These are phyloP conservation scores for Lachnellula cervina DNA, from an alignment of 2,329 filamentous ascomycete genomes.

Conservation along the genomic window DNA sequence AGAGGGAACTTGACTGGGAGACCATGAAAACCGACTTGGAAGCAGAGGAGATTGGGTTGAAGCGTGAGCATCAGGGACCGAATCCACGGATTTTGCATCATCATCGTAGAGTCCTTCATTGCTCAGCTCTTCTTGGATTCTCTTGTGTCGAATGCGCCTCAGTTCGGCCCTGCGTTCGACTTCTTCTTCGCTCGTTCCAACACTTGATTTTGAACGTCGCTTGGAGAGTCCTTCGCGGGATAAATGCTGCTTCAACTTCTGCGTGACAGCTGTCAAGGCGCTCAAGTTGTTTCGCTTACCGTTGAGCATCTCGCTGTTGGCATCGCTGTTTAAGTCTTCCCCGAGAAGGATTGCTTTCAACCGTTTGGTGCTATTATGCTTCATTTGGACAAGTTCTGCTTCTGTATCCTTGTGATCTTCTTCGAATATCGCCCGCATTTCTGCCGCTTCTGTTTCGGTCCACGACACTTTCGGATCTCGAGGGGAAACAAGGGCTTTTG, in stretches of 20 bases:
- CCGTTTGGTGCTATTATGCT: slow-evolving; percentile 7
- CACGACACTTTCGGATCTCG: slow-evolving; percentile 9
- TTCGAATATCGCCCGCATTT: slow-evolving; percentile 27
- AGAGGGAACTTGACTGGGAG: slow-evolving; percentile 12
- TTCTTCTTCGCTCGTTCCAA: slow-evolving; percentile 48
- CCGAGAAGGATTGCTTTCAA: slow-evolving; percentile 11
- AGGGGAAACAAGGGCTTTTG: slow-evolving; percentile 10
- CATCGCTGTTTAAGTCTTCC: slow-evolving; percentile 15
- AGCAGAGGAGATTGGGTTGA: not conserved
- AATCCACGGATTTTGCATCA: slow-evolving; percentile 29
- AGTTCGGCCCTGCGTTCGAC: slow-evolving; percentile 52
- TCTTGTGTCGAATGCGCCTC: slow-evolving; percentile 48
- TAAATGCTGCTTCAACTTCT: slow-evolving; percentile 36
- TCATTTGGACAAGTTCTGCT: not conserved
- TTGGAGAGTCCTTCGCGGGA: slow-evolving; percentile 41
- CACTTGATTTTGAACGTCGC: slow-evolving; percentile 37
- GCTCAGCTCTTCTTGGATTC: slow-evolving; percentile 54
- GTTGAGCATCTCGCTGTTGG: slow-evolving; percentile 39
- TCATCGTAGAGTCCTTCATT: slow-evolving; percentile 40
- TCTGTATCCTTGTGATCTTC: slow-evolving; percentile 4
- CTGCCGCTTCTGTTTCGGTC: slow-evolving; percentile 16
- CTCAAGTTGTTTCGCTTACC: slow-evolving; percentile 34
- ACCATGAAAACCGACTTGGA: slow-evolving; percentile 5
- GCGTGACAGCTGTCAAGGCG: slow-evolving; percentile 41
- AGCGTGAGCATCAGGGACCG: slow-evolving; percentile 5